phyloP scores from a whole-genome alignment of 2,329 filamentous ascomycete species.

The Xylariaceae sp. region DNA sequence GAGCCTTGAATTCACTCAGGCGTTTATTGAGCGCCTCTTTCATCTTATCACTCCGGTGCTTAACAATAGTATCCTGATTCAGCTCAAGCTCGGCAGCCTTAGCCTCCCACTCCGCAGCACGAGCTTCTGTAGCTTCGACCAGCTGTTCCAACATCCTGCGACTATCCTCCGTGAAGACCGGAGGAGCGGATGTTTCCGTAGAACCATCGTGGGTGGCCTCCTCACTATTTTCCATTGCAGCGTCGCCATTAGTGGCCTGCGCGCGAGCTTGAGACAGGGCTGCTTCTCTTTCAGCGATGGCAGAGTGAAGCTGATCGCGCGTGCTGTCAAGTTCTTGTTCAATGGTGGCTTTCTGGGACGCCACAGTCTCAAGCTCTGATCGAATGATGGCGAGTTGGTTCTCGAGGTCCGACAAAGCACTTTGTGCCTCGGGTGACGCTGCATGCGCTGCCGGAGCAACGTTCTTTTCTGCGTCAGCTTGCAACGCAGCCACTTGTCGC shows the following conservation, averaged over 20 bases:
- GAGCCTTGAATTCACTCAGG: constrained; percentile 56
- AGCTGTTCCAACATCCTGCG: constrained; percentile 57
- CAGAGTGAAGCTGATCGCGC: constrained; percentile 55
- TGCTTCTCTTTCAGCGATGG: constrained; percentile 60
- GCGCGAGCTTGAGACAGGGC: constrained; percentile 42
- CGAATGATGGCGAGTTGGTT: constrained; percentile 44
- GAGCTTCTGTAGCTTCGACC: constrained; percentile 55
- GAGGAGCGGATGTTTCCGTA: constrained; percentile 7
- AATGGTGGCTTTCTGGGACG: constrained; percentile 62
- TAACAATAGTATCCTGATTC: constrained; percentile 54
- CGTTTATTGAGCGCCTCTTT: constrained; percentile 63
- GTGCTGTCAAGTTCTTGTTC: constrained; percentile 56
- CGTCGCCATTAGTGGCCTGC: constrained; percentile 27
- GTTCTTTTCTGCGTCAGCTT: constrained; percentile 33
- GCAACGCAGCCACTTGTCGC: constrained; percentile 30
- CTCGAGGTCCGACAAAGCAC: constrained; percentile 41
- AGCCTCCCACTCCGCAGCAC: constrained; percentile 58
- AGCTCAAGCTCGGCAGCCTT: constrained; percentile 62
- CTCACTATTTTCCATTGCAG: constrained; percentile 29
- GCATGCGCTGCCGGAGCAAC: constrained; percentile 30
- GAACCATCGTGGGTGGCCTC: constrained; percentile 21
- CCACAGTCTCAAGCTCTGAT: constrained; percentile 61
- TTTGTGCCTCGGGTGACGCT: constrained; percentile 42
- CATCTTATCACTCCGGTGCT: constrained; percentile 64
- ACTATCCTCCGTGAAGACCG: constrained; percentile 50